Evolutionary conservation across 306 rosid genomes (phyloP).

Genomic region (Lotus japonicus): DNA sequence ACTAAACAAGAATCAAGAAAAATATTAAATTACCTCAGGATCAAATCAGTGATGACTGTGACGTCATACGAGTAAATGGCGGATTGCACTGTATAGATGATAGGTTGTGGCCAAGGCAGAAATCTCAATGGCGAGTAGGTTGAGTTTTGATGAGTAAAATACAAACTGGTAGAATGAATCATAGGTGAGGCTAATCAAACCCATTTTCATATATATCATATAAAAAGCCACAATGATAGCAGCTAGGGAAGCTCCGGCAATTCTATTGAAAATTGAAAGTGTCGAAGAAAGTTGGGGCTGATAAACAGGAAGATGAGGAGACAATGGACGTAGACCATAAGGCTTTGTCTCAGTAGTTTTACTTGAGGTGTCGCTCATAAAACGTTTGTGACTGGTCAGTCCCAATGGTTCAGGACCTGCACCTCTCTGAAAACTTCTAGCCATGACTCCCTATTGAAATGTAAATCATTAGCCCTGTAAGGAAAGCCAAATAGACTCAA

Average conservation of each 20-base stretch:
- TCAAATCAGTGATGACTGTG: conserved; percentile 47
- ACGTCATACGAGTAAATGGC: conserved; percentile 51
- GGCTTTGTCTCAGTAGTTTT: conserved; percentile 47
- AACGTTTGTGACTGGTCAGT: conserved; percentile 63
- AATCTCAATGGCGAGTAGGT: conserved; percentile 35
- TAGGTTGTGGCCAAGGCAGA: conserved; percentile 37
- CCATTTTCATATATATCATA: conserved; percentile 27
- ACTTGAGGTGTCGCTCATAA: conserved; percentile 52
- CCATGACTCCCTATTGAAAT: conserved; percentile 61
- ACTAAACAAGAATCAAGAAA: background rate
- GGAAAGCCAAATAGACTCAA: conserved; percentile 6
- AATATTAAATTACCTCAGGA: conserved; percentile 53
- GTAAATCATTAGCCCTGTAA: background rate
- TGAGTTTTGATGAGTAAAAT: conserved; percentile 38
- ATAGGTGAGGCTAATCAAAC: conserved; percentile 30
- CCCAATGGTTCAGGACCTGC: conserved; percentile 64
- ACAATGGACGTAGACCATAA: conserved; percentile 36
- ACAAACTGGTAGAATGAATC: conserved; percentile 35
- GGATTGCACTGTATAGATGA: conserved; percentile 34
- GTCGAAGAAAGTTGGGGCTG: conserved; percentile 43
- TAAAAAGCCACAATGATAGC: conserved; percentile 21
- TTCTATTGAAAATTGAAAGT: conserved; percentile 37
- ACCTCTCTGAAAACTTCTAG: conserved; percentile 69
- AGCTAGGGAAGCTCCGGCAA: conserved; percentile 31
- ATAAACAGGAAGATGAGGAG: conserved; percentile 50